Percentiles rank a stretch among this genome's conserved stretches.
These are phyloP conservation scores for Hypoxylon sp. DNA, from an alignment of 2,329 filamentous ascomycete genomes.

Conservation along the genomic window DNA sequence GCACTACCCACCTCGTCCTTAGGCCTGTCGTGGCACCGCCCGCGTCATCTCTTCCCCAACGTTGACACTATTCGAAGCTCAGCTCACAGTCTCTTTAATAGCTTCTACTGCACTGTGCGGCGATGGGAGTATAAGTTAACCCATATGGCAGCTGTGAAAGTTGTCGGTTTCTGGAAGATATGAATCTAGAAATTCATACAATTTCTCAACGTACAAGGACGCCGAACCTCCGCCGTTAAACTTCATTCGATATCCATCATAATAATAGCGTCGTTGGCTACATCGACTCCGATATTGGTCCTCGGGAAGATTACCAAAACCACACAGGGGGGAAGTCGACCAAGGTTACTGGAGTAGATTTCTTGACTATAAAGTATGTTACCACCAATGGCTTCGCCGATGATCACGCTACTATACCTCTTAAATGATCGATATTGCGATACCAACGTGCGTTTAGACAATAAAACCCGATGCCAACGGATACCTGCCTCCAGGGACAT, in stretches of 20 bases:
- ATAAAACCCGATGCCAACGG: slow-evolving; percentile 55
- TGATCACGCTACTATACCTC: slow-evolving; percentile 49
- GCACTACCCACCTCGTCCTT: slow-evolving; percentile 31
- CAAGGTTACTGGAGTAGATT: slow-evolving; percentile 40
- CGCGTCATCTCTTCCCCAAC: slow-evolving; percentile 52
- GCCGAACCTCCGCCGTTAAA: not conserved
- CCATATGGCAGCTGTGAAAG: not conserved
- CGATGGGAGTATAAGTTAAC: not conserved
- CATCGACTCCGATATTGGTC: slow-evolving; percentile 2
- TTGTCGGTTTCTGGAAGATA: not conserved
- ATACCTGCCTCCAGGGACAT: slow-evolving; percentile 53
- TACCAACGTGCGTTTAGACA: slow-evolving; percentile 58
- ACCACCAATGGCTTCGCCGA: slow-evolving; percentile 51
- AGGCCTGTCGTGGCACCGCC: slow-evolving; percentile 55
- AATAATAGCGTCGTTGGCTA: slow-evolving; percentile 19
- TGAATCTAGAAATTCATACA: not conserved
- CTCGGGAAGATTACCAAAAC: slow-evolving; percentile 4
- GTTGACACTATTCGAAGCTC: slow-evolving; percentile 38
- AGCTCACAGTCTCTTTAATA: slow-evolving; percentile 14
- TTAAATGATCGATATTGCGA: slow-evolving; percentile 53
- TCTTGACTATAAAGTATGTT: slow-evolving; percentile 53
- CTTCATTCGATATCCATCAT: not conserved
- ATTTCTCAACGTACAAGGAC: not conserved
- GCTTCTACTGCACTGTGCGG: not conserved
- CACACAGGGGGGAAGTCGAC: slow-evolving; percentile 14